Evolutionary conservation across 192 early-diverging fungal genomes (phyloP), one percentile per base, ranked within the genome.

Genomic region (Physocladia obscura): DNA sequence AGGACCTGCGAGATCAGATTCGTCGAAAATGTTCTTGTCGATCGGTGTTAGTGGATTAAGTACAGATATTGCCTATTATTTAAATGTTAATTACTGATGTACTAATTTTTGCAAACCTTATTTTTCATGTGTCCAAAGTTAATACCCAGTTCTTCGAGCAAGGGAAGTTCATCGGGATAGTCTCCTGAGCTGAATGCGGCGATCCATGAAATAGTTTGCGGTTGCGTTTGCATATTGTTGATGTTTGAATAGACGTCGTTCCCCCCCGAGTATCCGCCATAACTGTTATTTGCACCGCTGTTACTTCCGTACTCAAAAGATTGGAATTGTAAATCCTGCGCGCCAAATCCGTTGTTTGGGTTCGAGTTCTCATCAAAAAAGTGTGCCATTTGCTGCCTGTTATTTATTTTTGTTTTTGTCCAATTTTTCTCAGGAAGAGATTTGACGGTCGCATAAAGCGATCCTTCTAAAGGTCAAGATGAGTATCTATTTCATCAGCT

Each of bases 91-190:
- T n/a, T n/a, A n/a, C n/a, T n/a, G n/a, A n/a, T n/a, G n/a, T 55
- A 24, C 54, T 55, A 15, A 55, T 11, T 26, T 8, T 6, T 26
- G n/a, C 51, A 49, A 39, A 87, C 89, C 82, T 93, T 98, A 37
- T 86, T 83, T 69, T 88, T 84, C 73, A 98, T 97, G 75, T 98
- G 94, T 50, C 75, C 79, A 71, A 97, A 97, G 76, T 96, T 96
- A 56, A 98, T 89, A 0, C 94, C 97, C 38, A 98, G 88, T 77
- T 98, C 97, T 79, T 98, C 94, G 71, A 99, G 74, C 59, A 99
- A 76, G 51, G 97, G 94, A 36, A 92, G 91, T 69, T 99, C 97
- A 59, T 92, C 93, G 34, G 89, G 91, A 57, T 93, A 89, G 5
- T 93, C 96, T 34, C 94, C 95, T 3, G 95, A 90, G 26, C 90